Percentiles rank a stretch among this genome's conserved stretches.
phyloP scores from a whole-genome alignment of 2,329 filamentous ascomycete species.

The Calonectria pseudoreteaudii region DNA sequence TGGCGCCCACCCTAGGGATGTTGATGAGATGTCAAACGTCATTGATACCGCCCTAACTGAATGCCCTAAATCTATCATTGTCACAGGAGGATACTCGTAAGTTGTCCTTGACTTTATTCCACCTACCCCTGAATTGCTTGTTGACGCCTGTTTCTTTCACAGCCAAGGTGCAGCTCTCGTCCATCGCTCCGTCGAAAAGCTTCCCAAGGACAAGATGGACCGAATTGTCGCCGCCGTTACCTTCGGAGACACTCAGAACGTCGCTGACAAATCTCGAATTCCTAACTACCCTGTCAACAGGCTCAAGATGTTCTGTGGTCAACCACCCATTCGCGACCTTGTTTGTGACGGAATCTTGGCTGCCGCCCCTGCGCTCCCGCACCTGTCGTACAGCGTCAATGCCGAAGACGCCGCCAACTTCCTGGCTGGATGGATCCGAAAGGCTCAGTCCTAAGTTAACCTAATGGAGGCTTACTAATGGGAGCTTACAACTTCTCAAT shows the following conservation, averaged over 20 bases:
- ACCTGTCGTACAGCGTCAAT: not conserved
- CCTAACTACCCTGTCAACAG: not conserved
- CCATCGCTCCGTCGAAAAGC: not conserved
- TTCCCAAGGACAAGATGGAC: not conserved
- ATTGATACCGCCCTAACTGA: not conserved
- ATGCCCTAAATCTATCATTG: constrained; percentile 1
- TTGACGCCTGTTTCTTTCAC: not conserved
- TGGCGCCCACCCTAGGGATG: not conserved
- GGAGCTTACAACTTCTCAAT: too few species aligned
- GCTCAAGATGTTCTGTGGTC: not conserved
- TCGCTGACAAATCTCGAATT: not conserved
- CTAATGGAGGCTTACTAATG: too few species aligned
- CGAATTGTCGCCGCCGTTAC: constrained; percentile 1
- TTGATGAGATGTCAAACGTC: not conserved
- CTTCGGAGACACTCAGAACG: constrained; percentile 1
- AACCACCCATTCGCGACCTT: not conserved
- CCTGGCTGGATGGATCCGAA: not conserved
- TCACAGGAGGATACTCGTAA: constrained; percentile 12
- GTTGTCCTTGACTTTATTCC: not conserved
- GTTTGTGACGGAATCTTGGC: constrained; percentile 6
- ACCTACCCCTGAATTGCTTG: not conserved
- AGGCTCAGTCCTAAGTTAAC: not conserved
- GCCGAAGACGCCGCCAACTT: constrained; percentile 6
- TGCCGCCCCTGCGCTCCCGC: not conserved
- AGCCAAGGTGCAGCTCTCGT: constrained; percentile 3